Evolutionary conservation across 2,329 filamentous ascomycete genomes (phyloP), one percentile per base, ranked within the genome.

Genomic region (Dryadomyces sulphureus): DNA sequence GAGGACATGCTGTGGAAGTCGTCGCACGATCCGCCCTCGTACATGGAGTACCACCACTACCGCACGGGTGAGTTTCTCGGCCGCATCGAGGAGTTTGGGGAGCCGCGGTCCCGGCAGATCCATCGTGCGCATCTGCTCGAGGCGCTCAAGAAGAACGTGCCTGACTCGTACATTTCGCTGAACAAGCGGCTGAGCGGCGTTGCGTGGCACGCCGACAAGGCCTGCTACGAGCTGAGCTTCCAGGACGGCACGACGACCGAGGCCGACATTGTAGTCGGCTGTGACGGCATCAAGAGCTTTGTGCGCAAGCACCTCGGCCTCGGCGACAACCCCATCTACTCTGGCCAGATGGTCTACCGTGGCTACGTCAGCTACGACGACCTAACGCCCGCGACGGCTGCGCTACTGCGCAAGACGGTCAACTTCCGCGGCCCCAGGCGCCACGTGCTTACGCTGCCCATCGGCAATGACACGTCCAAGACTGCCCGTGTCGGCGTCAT

Each of bases 271-370:
- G 70, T 77, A 0, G 63, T 82, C 45, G 78, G 75, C 8, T 79
- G 75, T 55, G 79, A 83, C 58, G 79, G 79, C 1, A 78, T 83
- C 55, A 76, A 75, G 55, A 77, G 73, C 1, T 61, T 64, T 2
- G 65, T 73, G 2, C 40, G 40, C 11, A 56, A 68, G 8, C 60
- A 79, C 3, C 72, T 70, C 0, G 56, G 64, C 2, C 72, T 70
- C 0, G 54, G 63, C 2, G 58, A 62, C 20, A 58, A 67, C 48
- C 65, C 68, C 0, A 56, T 62, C 3, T 82, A 76, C 55, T 70
- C 68, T 0, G 65, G 71, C 21, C 76, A 79, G 50, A 75, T 75
- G 58, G 77, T 73, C 27, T 83, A 78, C 58, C 67, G 79, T 20
- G 17, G 74, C 73, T 51, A 51, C 21, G 49, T 51, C n/a, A 40